Evolutionary conservation across 352 stramenopile species (phyloP).

Genomic region (Pythium biforme): DNA sequence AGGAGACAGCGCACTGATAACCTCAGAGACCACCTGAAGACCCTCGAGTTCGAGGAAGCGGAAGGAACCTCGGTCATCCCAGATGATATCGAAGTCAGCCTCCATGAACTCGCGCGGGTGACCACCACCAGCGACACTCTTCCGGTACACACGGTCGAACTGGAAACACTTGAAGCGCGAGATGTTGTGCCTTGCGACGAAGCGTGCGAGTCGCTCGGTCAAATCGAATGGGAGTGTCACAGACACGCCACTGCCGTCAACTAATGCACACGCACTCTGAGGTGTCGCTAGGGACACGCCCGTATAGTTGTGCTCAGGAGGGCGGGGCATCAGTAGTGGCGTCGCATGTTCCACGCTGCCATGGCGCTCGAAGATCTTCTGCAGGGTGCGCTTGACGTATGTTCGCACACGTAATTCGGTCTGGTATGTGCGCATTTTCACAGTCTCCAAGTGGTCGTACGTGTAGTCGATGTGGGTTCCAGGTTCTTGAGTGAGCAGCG

Average conservation of each 20-base stretch:
- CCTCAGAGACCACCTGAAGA: conserved; percentile 72
- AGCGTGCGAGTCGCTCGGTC: conserved; percentile 78
- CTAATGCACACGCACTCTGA: conserved; percentile 57
- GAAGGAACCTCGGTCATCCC: conserved; percentile 64
- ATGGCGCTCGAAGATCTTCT: conserved; percentile 85
- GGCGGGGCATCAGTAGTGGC: conserved; percentile 73
- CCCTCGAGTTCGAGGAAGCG: conserved; percentile 78
- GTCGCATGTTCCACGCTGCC: conserved; percentile 77
- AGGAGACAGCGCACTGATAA: conserved; percentile 57
- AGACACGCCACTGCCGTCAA: conserved; percentile 76
- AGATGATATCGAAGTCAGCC: conserved; percentile 85
- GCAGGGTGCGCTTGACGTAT: conserved; percentile 62
- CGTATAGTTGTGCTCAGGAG: conserved; percentile 65
- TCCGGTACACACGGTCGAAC: conserved; percentile 83
- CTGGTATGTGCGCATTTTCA: conserved; percentile 75
- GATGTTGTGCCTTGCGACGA: conserved; percentile 80
- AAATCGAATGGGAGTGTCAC: conserved; percentile 84
- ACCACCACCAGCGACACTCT: conserved; percentile 59
- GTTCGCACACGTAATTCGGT: conserved; percentile 61
- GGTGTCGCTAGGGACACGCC: conserved; percentile 53
- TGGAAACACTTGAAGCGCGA: conserved; percentile 82
- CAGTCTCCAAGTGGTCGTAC: conserved; percentile 78
- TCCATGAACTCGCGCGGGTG: conserved; percentile 82
- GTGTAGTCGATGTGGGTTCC: conserved; percentile 85
- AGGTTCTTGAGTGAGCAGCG: conserved; percentile 68